Percentiles rank a stretch among this genome's conserved stretches.
phyloP scores from a whole-genome alignment of 2,329 filamentous ascomycete genomes.

The Corinectria fuckeliana region DNA sequence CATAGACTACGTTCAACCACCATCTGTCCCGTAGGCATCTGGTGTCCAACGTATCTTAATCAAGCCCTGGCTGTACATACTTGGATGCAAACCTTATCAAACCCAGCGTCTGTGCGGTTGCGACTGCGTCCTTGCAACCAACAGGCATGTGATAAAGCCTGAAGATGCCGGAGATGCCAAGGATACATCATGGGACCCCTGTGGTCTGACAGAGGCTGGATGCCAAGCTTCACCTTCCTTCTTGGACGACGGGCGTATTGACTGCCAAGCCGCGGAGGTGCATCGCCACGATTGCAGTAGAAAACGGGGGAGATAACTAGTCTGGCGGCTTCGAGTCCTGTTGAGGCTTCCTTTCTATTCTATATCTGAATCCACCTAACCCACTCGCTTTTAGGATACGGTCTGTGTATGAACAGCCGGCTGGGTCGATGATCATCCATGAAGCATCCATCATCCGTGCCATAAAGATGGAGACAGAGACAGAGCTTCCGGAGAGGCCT shows the following conservation, averaged over 20 bases:
- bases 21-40: too few relatives aligned
- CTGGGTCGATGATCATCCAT: too few relatives aligned
- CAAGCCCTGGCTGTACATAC: background rate
- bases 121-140: background rate
- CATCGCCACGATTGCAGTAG: background rate
- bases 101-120: background rate
- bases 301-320: background rate
- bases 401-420: background rate
- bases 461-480: background rate
- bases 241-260: background rate
- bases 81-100: too few relatives aligned
- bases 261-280: background rate
- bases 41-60: too few relatives aligned
- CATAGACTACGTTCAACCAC: too few relatives aligned
- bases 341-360: too few relatives aligned
- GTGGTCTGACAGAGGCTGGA: background rate
- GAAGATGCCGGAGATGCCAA: background rate
- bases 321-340: too few relatives aligned
- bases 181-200: slow-evolving; percentile 4
- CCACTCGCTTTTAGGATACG: too few relatives aligned
- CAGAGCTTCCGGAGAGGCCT: background rate
- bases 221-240: slow-evolving; percentile 12
- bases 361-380: too few relatives aligned
- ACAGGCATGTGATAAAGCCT: slow-evolving; percentile 10
- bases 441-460: too few relatives aligned